Evolutionary conservation across 169 alveolate species (phyloP).

Genomic region (Sarcocystis neurona): DNA sequence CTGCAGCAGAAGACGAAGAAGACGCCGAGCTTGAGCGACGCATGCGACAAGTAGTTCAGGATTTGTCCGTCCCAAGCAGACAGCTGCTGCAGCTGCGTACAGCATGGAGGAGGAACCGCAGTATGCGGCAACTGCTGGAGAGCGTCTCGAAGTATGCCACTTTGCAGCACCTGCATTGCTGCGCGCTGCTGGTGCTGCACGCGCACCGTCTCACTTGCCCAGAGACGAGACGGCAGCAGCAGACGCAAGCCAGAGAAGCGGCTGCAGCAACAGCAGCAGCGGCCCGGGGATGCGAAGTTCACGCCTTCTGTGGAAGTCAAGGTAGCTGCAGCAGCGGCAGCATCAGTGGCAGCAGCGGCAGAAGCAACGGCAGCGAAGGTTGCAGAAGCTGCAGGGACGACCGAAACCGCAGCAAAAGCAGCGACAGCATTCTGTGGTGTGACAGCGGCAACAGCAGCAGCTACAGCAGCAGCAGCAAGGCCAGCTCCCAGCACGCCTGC

Average conservation of each 20-base stretch:
- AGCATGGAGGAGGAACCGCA: background rate
- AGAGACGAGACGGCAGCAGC: background rate
- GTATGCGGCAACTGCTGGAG: background rate
- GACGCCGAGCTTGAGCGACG: background rate
- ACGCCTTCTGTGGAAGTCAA: too few species aligned
- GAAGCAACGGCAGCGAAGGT: too few species aligned
- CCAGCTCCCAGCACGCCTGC: too few species aligned
- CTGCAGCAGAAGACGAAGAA: background rate
- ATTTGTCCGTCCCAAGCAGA: constrained; percentile 1
- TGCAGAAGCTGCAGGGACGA: too few species aligned
- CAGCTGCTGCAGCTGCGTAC: constrained; percentile 50
- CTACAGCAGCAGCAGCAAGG: too few species aligned
- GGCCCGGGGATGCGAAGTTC: too few species aligned
- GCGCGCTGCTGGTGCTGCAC: constrained; percentile 12
- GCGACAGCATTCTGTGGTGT: too few species aligned
- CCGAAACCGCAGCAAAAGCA: too few species aligned
- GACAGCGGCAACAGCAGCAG: too few species aligned
- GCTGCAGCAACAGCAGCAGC: background rate
- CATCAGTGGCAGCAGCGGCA: background rate
- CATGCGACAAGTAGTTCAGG: constrained; percentile 10
- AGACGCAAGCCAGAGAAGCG: background rate
- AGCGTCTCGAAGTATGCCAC: background rate
- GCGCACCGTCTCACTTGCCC: constrained; percentile 9
- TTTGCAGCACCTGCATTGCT: background rate
- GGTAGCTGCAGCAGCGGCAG: background rate